These are phyloP conservation scores for Furcasterigmium furcatum DNA, from an alignment of 2,329 filamentous ascomycete genomes.

Conservation along the genomic window DNA sequence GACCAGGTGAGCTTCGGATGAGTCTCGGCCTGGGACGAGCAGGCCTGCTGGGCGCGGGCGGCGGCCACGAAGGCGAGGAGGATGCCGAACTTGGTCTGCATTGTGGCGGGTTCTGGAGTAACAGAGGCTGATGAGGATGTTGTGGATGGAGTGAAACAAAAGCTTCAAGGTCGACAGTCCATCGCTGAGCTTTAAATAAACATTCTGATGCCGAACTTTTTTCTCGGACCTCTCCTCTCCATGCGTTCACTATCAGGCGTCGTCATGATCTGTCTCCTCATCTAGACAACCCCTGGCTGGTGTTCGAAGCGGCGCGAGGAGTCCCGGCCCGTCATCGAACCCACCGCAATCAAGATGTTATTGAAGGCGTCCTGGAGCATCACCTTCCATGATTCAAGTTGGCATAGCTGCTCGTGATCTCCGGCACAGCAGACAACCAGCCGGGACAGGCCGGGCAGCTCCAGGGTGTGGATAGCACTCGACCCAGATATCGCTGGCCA, in stretches of 20 bases:
- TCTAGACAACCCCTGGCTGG: too few relatives aligned
- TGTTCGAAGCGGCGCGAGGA: too few relatives aligned
- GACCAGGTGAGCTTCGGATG: constrained; percentile 53
- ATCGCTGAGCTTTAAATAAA: too few relatives aligned
- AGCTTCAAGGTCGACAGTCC: not conserved
- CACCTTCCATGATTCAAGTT: not conserved
- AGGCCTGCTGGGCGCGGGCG: constrained; percentile 47
- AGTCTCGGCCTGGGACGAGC: constrained; percentile 41
- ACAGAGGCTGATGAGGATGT: not conserved
- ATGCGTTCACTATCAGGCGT: too few relatives aligned
- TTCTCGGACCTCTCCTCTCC: too few relatives aligned
- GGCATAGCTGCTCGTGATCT: not conserved
- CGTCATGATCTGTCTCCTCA: too few relatives aligned
- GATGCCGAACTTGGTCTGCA: constrained; percentile 24
- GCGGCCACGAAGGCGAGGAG: constrained; percentile 37
- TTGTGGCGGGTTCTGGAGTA: constrained; percentile 12
- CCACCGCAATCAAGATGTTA: not conserved
- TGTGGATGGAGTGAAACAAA: constrained; percentile 1
- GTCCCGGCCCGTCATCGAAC: too few relatives aligned
- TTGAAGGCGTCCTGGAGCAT: not conserved
- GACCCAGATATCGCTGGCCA: too few relatives aligned
- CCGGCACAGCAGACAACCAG: too few relatives aligned
- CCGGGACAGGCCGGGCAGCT: too few relatives aligned
- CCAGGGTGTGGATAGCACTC: too few relatives aligned
- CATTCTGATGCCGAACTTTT: too few relatives aligned